Conservation (phyloP, 352 stramenopile genomes). For the Phytophthora parvispora region DNA sequence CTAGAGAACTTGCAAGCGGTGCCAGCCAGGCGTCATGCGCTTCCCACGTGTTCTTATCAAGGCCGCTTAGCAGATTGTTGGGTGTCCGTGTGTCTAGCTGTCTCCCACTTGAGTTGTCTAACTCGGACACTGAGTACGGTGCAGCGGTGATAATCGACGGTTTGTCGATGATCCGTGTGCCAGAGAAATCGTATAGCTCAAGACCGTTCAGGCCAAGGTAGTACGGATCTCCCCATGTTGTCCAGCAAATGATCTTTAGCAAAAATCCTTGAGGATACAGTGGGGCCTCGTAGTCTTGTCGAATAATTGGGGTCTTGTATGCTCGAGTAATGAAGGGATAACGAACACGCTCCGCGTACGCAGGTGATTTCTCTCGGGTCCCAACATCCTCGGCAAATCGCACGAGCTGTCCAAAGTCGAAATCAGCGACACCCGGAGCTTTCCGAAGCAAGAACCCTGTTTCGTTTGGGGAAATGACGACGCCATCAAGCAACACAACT, state of each 20-base stretch:
- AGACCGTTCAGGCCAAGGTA: constrained; percentile 87
- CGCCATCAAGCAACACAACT: constrained; percentile 54
- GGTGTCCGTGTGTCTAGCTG: constrained; percentile 59
- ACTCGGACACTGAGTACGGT: constrained; percentile 68
- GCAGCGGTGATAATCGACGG: constrained; percentile 56
- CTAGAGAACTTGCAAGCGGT: constrained; percentile 77
- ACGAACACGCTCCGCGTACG: constrained; percentile 49
- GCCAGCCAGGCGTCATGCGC: constrained; percentile 79
- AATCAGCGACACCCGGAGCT: constrained; percentile 69
- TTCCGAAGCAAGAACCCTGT: constrained; percentile 84
- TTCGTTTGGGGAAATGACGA: constrained; percentile 58
- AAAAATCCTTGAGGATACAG: constrained; percentile 87
- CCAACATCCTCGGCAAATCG: constrained; percentile 25
- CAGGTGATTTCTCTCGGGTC: not conserved
- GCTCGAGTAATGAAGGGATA: constrained; percentile 52
- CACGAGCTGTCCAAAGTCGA: constrained; percentile 84
- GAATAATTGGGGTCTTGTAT: constrained; percentile 81
- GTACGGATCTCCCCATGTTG: constrained; percentile 88
- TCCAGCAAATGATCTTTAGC: constrained; percentile 88
- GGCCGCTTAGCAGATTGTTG: constrained; percentile 70
- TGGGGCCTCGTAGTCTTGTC: constrained; percentile 90
- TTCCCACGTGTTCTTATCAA: constrained; percentile 85
- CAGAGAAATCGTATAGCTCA: constrained; percentile 78
- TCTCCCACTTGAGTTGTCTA: constrained; percentile 20
- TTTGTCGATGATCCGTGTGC: constrained; percentile 44